A percentile compares a stretch with the other conserved stretches of the same genome.
phyloP scores from a whole-genome alignment of 2,329 filamentous ascomycete genomes.

The Sarocladium strictum region DNA sequence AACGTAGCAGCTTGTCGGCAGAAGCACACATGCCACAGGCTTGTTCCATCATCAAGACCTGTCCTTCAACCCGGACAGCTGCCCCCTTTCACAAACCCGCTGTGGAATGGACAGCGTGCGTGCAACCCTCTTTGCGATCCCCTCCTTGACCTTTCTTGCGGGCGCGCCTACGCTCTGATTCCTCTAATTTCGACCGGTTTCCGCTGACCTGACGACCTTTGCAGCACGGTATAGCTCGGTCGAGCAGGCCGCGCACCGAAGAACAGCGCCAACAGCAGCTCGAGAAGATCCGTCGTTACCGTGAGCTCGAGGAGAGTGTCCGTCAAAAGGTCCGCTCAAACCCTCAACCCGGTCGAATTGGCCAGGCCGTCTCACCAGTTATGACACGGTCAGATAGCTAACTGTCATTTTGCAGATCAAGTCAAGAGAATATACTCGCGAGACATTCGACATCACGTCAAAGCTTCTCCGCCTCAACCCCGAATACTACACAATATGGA shows the following conservation, averaged over 20 bases:
- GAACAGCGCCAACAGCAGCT: slow-evolving; percentile 66
- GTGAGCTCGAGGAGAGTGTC: slow-evolving; percentile 61
- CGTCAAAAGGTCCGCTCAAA: slow-evolving; percentile 49
- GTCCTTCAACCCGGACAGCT: not conserved
- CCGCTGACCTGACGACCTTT: slow-evolving; percentile 12
- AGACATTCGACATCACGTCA: slow-evolving; percentile 63
- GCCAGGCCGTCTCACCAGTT: no score
- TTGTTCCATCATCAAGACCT: no score
- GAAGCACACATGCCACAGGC: not conserved
- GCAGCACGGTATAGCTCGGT: slow-evolving; percentile 79
- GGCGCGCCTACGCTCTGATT: not conserved
- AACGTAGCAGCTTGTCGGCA: not conserved
- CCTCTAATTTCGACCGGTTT: slow-evolving; percentile 18
- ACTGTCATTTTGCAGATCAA: slow-evolving; percentile 22
- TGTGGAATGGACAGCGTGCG: slow-evolving; percentile 8
- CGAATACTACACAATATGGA: slow-evolving; percentile 90
- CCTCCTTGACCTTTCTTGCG: not conserved
- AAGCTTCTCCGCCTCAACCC: slow-evolving; percentile 71
- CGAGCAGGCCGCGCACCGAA: slow-evolving; percentile 55
- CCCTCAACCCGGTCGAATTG: no score
- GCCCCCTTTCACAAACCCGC: not conserved
- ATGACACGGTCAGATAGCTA: no score
- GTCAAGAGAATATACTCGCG: slow-evolving; percentile 40
- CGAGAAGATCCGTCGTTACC: slow-evolving; percentile 71
- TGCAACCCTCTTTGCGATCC: slow-evolving; percentile 4